Percentiles rank a stretch among this genome's conserved stretches.
These are phyloP conservation scores for Eragrostis nindensis DNA, from an alignment of 176 grass and related monocot species.

Conservation along the genomic window DNA sequence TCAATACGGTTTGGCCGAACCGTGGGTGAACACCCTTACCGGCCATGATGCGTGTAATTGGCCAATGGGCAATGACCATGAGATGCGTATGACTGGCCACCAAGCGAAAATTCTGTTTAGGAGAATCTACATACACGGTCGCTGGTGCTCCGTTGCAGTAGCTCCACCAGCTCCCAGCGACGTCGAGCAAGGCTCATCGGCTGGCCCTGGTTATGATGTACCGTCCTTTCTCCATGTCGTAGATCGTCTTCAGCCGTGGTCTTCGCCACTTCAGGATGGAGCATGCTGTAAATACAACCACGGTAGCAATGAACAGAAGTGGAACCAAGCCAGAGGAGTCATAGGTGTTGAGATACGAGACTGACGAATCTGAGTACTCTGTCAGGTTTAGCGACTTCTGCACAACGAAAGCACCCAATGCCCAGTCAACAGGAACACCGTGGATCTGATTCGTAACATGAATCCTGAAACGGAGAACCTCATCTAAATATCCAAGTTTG, in stretches of 20 bases:
- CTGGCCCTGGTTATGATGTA: conserved; percentile 67
- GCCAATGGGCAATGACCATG: too few species aligned
- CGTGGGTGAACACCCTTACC: too few species aligned
- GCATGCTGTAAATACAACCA: conserved; percentile 65
- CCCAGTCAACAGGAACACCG: conserved; percentile 76
- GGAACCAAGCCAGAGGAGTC: conserved; percentile 48
- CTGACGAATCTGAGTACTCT: conserved; percentile 50
- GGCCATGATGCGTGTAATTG: too few species aligned
- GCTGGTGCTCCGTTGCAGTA: conserved; percentile 34
- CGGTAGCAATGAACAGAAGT: conserved; percentile 45
- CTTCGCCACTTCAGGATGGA: conserved; percentile 63
- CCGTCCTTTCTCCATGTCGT: conserved; percentile 77
- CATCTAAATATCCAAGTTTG: conserved; percentile 8
- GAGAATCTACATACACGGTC: conserved; percentile 44
- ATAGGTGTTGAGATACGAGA: conserved; percentile 56
- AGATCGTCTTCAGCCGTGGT: conserved; percentile 66
- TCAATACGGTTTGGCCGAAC: too few species aligned
- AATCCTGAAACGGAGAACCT: conserved; percentile 62
- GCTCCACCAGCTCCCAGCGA: conserved; percentile 28
- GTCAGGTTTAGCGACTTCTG: conserved; percentile 48
- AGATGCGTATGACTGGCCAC: neutral
- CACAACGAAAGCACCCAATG: conserved; percentile 83
- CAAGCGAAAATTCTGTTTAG: conserved; percentile 2
- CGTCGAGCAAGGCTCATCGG: conserved; percentile 31
- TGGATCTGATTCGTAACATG: conserved; percentile 72